These are phyloP conservation scores for Candida verbasci DNA, from an alignment of 805 yeast genomes.

Conservation along the genomic window DNA sequence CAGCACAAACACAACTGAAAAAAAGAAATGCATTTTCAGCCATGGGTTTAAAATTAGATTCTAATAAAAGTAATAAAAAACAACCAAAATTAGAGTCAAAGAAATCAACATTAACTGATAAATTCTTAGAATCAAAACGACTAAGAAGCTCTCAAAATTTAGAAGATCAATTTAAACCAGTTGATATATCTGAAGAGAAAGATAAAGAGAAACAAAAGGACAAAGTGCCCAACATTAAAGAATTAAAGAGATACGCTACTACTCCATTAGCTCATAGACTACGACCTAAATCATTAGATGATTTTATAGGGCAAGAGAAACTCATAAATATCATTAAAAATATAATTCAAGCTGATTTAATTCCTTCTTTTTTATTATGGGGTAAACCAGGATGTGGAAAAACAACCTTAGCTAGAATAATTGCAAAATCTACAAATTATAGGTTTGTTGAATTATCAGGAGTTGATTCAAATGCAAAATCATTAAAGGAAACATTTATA, in stretches of 20 bases:
- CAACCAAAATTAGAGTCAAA: constrained; percentile 17
- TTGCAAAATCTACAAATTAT: constrained; percentile 26
- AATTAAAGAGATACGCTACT: constrained; percentile 16
- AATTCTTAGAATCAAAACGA: constrained; percentile 31
- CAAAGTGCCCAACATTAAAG: constrained; percentile 9
- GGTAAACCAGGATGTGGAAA: constrained; percentile 45
- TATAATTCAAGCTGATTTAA: constrained; percentile 26
- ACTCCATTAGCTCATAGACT: constrained; percentile 39
- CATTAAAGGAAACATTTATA: constrained; percentile 30
- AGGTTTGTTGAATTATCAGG: constrained; percentile 39
- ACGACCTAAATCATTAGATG: constrained; percentile 34
- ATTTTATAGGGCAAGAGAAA: constrained; percentile 39
- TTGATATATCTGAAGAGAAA: constrained; percentile 1
- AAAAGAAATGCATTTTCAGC: constrained; percentile 27
- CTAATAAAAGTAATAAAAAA: too few relatives aligned
- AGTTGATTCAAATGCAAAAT: constrained; percentile 32
- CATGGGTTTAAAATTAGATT: constrained; percentile 29
- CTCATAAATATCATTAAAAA: constrained; percentile 33
- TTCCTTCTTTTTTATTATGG: constrained; percentile 41
- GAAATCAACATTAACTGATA: constrained; percentile 28
- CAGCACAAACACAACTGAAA: neutral
- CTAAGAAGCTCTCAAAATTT: constrained; percentile 8
- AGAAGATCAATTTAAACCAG: too few relatives aligned
- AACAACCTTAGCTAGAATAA: constrained; percentile 38
- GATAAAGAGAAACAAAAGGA: neutral